Evolutionary conservation across 208 protist species (phyloP), one percentile per base, ranked within the genome.

Genomic region (Trypanosoma platydactyli): DNA sequence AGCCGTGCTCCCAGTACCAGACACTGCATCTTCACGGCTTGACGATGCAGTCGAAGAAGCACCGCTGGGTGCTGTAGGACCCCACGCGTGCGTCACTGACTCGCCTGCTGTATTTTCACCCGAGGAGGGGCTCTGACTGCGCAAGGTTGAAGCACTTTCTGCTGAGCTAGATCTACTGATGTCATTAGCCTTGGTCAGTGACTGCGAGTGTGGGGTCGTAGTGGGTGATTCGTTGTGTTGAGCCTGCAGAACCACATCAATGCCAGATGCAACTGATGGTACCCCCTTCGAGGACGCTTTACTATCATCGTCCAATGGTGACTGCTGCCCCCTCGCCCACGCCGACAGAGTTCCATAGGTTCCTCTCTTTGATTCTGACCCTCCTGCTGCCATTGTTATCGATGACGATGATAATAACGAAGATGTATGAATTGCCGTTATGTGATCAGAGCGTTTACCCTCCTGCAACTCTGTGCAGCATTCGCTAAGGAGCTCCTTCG

Each of bases 401-500:
- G 46, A 64, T 5, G 58, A 64, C 5, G 33, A 38, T 38, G 33
- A 38, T 9, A 9, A n/a, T 40, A 5, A 64, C 5, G 38, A n/a
- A 15, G 24, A 42, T 27, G 27, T n/a, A n/a, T n/a, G n/a, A n/a
- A n/a, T n/a, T n/a, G n/a, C n/a, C n/a, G n/a, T n/a, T n/a, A n/a
- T n/a, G n/a, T n/a, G n/a, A n/a, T n/a, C n/a, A n/a, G n/a, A n/a
- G n/a, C n/a, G n/a, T n/a, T 54, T 30, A 12, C 52, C 6, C 20
- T 69, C 53, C 0, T 48, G 40, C 33, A 63, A 2, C 3, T 20
- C 24, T 5, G 53, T 12, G 15, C 35, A 41, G 9, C 40, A 46
- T 15, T 46, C 33, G 7, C 55, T 5, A 20, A 56, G 64, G 40
- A 56, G 45, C 3, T 35, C 46, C 45, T 70, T 54, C 45, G 62